phyloP scores from a whole-genome alignment of 495 filamentous ascomycete species.

The Oidiodendron maius region DNA sequence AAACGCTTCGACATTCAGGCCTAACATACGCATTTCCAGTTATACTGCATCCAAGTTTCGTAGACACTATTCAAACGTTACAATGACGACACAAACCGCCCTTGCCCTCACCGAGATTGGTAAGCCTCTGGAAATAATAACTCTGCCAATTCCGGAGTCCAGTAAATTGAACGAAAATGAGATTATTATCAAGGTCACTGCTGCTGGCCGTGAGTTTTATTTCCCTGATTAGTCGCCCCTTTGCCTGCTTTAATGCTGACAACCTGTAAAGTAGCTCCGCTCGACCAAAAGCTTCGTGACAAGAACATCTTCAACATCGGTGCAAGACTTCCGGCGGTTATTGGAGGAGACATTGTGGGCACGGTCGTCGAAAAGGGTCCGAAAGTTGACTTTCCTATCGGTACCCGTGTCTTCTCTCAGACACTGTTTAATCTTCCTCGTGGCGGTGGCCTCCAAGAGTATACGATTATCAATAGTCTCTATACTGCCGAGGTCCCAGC shows the following conservation, averaged over 20 bases:
- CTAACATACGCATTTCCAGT: too few species aligned
- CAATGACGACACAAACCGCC: constrained; percentile 7
- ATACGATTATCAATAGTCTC: neutral
- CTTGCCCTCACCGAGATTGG: constrained; percentile 5
- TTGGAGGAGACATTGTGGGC: neutral
- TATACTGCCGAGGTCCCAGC: neutral
- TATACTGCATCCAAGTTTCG: too few species aligned
- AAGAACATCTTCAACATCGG: constrained; percentile 1
- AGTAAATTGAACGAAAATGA: constrained; percentile 6
- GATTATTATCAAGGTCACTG: constrained; percentile 10
- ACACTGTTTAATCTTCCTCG: neutral
- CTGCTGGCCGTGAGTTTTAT: constrained; percentile 3
- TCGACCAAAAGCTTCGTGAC: constrained; percentile 2
- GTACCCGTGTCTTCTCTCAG: neutral
- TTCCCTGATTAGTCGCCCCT: neutral
- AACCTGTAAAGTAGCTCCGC: neutral
- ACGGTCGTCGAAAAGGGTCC: neutral
- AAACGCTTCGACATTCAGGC: too few species aligned
- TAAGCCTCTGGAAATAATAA: neutral
- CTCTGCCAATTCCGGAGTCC: constrained; percentile 4
- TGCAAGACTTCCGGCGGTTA: neutral
- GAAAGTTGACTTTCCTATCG: neutral
- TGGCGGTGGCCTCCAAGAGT: constrained; percentile 5
- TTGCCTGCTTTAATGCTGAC: too few species aligned
- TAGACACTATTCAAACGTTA: too few species aligned